Base-by-base conservation (phyloP, 306 rosid species). In the Trichosanthes truncata region DNA sequence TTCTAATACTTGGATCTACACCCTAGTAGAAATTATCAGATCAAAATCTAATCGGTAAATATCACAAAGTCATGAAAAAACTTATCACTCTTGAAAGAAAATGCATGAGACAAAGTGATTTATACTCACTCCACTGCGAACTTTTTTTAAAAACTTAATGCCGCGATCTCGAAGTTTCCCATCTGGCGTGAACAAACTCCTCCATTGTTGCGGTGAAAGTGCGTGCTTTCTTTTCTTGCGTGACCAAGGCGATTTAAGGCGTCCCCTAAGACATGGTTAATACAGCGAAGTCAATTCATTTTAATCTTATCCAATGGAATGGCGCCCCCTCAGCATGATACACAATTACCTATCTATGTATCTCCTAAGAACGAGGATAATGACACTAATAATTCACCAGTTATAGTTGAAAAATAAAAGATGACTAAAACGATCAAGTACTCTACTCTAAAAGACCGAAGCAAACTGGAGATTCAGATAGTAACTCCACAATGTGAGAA, bases 241-340 rank as follows among this genome's bases (percentile, higher is more conserved):
- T 23, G 99, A 96, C 99, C 99, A 96, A 6, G 99, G 97, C 76
- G 99, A 96, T 88, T 96, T 96, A 83, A 90, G 99, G 63, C 94
- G 94, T 31, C 87, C 92, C 82, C 99, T 74, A 20, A 74, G 31
- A 51, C 31, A 74, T 18, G 78, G 46, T 31, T 20, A 74, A 74
- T 9, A 74, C 14, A 51, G 31, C 18, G 3, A 74, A 74, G 63
- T 52, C 78, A 52, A 17, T 49, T 33, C 40, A 52, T 51, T 1
- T 26, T 33, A 51, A 74, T 51, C 48, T 51, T 3, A 74, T 74
- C 48, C 17, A 48, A 55, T 5, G 48, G 52, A 71, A 49, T 4
- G 11, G 62, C 46, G 9, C 31, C 25, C 41, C 78, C 43, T 74
- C 60, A 41, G 75, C 18, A 69, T 23, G 76, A 67, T 72, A n/a